These are phyloP conservation scores for Silene latifolia DNA, from an alignment of 148 eudicot species.

Conservation along the genomic window DNA sequence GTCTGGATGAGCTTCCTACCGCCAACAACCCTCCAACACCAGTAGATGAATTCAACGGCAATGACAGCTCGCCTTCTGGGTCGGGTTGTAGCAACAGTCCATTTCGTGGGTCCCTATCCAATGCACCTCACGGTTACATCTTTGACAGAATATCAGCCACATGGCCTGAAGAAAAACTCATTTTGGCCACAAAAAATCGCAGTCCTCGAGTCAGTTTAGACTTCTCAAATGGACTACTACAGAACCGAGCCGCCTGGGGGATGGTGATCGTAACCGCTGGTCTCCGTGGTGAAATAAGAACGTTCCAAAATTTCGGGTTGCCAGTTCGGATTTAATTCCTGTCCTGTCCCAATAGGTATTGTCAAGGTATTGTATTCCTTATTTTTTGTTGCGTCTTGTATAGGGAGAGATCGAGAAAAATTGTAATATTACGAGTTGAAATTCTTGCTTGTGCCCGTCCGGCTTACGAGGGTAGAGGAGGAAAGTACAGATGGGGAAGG, in stretches of 20 bases:
- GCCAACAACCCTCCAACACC: constrained; percentile 76
- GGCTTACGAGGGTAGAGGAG: constrained; percentile 26
- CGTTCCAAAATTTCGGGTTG: constrained; percentile 85
- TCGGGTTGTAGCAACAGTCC: constrained; percentile 55
- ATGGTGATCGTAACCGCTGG: constrained; percentile 89
- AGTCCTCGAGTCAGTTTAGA: constrained; percentile 74
- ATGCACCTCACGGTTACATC: constrained; percentile 61
- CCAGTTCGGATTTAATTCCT: constrained; percentile 56
- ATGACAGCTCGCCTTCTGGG: constrained; percentile 40
- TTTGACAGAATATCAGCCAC: constrained; percentile 80
- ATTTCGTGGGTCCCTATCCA: constrained; percentile 53
- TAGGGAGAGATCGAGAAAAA: constrained; percentile 48
- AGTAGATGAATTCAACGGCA: constrained; percentile 49
- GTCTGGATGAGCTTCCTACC: constrained; percentile 39
- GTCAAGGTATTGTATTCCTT: constrained; percentile 6
- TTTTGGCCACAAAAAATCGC: constrained; percentile 45
- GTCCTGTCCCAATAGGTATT: constrained; percentile 14
- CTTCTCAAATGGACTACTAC: constrained; percentile 50
- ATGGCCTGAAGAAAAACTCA: constrained; percentile 93
- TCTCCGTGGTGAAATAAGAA: constrained; percentile 72
- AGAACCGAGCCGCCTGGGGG: constrained; percentile 78
- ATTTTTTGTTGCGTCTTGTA: constrained; percentile 37
- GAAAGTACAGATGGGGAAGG: constrained; percentile 27
- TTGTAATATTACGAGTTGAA: constrained; percentile 46
- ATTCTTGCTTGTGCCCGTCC: constrained; percentile 29